A percentile compares a stretch with the other conserved stretches of the same genome.
These are phyloP conservation scores for Flagelloscypha sp. DNA, from an alignment of 768 basidiomycete species.

Conservation along the genomic window DNA sequence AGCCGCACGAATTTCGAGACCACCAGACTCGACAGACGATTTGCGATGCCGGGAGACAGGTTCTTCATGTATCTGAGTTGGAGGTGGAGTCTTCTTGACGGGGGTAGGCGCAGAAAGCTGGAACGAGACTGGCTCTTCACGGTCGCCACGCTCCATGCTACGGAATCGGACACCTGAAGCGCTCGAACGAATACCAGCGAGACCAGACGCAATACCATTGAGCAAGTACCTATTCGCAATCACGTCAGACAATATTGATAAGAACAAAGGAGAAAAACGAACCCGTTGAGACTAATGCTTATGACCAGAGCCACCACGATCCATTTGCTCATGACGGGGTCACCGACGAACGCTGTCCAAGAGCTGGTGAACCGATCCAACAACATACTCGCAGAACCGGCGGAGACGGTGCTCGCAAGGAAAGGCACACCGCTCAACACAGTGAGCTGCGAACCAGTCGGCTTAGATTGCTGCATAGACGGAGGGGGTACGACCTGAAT, in stretches of 20 bases:
- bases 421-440: constrained; percentile 1
- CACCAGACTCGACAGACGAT: no score
- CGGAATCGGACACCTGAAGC: no score
- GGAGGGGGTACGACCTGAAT: constrained; percentile 37
- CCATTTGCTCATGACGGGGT: constrained; percentile 92
- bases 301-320: constrained; percentile 83
- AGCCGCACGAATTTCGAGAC: no score
- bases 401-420: constrained; percentile 4
- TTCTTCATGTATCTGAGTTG: constrained; percentile 1
- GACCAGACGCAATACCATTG: constrained; percentile 69
- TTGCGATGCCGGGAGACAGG: no score
- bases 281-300: constrained; percentile 87
- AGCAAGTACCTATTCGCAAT: no score
- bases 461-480: background rate
- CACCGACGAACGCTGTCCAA: constrained; percentile 88
- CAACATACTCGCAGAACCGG: constrained; percentile 8
- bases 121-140: no score
- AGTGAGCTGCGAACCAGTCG: constrained; percentile 7
- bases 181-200: no score
- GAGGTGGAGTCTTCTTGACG: no score
- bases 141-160: no score
- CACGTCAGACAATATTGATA: no score
- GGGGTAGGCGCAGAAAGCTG: no score
- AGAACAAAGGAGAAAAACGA: no score
- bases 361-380: constrained; percentile 24